Evolutionary conservation across 2,329 filamentous ascomycete species (phyloP), one percentile per base, ranked within the genome.

Genomic region (Aspergillus ochraceus): DNA sequence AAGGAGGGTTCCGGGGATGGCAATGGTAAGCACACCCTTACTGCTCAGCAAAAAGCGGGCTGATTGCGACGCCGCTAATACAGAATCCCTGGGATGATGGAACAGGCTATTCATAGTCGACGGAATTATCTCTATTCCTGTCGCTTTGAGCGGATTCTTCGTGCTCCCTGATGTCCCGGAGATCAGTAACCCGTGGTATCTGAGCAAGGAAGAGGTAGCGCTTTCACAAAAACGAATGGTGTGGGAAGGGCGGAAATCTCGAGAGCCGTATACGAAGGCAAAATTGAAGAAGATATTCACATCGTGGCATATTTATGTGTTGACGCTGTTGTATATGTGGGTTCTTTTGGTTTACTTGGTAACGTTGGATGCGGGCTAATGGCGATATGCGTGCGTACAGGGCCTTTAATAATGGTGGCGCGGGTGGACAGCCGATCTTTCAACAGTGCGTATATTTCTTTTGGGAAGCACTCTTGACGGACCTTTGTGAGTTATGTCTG

Each of bases 251-350:
- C 71, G 83, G 11, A 70, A 78, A 60, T 70, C 76, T 22, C 70
- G 80, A 55, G 70, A 74, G 49, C 79, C 80, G 0, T 83, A 81
- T 63, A 83, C 80, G 0, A 76, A 73, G 55, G 69, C 73, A 2
- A 88, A 87, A 71, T 66, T 89, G 45, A 80, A 79, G 70, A 84
- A 82, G 65, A 88, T 89, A 19, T 83, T 89, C 58, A 78, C 79
- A 0, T 84, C 83, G 6, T 90, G 88, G 87, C 87, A 87, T 62
- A 84, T 90, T 1, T 90, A 87, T 57, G 64, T 82, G 0, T 74
- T 90, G 3, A 81, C 80, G 0, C 57, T 84, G 0, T 71, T 88
- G 1, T 90, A 89, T 68, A 79, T 89, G 68, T 81, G 61, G 51
- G 75, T 32, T 64, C 12, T 4, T 8, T 12, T 2, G 1, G 20